Evolutionary conservation across 2,329 filamentous ascomycete genomes (phyloP).

Genomic region (Colletotrichum sp.): DNA sequence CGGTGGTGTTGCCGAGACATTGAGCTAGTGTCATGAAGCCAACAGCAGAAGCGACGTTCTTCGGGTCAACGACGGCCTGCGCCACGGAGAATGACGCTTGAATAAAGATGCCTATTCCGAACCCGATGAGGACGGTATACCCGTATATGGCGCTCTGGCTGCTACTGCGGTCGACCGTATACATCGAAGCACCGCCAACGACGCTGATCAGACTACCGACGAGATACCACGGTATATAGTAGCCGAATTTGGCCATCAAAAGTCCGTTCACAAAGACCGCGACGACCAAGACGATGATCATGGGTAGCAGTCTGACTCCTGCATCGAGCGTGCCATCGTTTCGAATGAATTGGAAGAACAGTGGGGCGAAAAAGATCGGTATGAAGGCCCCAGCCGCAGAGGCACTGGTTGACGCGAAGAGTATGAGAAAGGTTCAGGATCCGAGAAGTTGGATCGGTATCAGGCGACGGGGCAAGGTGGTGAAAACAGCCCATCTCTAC

Average conservation of each 20-base stretch:
- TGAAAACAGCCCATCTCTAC: slow-evolving; percentile 18
- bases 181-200: background rate
- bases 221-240: background rate
- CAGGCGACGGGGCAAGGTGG: background rate
- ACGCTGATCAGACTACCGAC: background rate
- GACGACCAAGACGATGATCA: background rate
- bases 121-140: slow-evolving; percentile 28
- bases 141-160: background rate
- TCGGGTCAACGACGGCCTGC: slow-evolving; percentile 32
- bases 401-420: background rate
- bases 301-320: background rate
- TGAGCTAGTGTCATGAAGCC: slow-evolving; percentile 35
- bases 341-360: background rate
- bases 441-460: background rate
- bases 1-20: background rate
- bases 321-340: background rate
- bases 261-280: background rate
- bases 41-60: slow-evolving; percentile 31
- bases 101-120: slow-evolving; percentile 37
- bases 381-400: background rate
- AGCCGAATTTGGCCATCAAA: background rate
- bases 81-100: slow-evolving; percentile 40
- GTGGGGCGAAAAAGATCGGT: background rate
- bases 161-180: background rate
- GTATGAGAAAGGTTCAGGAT: background rate